phyloP scores from a whole-genome alignment of 192 early-diverging fungal genomes.

The Umbelopsis vinacea region DNA sequence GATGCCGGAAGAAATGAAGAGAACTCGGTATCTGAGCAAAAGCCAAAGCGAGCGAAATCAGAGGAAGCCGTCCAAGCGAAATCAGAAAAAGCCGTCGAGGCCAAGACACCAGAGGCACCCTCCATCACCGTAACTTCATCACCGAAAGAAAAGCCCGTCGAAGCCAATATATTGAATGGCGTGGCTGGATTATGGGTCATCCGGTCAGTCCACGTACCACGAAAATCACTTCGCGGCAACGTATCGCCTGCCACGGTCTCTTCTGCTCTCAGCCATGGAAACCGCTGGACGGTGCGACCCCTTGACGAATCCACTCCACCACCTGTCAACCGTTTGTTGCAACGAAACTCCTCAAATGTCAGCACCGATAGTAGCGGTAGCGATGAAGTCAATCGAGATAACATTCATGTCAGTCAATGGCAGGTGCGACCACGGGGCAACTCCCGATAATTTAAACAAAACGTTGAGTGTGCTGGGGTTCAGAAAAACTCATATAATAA shows the following conservation, averaged over 20 bases:
- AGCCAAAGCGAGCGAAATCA: conserved; percentile 1
- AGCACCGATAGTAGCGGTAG: not conserved
- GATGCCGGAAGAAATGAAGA: not conserved
- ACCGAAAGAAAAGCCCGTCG: not conserved
- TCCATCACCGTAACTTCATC: not conserved
- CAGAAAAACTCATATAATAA: not conserved
- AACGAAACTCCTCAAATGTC: not conserved
- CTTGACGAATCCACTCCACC: conserved; percentile 5
- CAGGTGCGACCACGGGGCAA: not conserved
- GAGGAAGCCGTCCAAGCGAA: not conserved
- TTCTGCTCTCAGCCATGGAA: conserved; percentile 31
- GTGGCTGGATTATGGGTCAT: conserved; percentile 18
- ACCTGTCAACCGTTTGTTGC: conserved; percentile 6
- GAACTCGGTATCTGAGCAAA: conserved; percentile 1
- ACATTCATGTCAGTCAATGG: not conserved
- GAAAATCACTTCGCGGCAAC: conserved; percentile 31
- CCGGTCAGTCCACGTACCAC: not conserved
- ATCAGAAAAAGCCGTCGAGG: not conserved
- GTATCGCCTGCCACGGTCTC: conserved; percentile 32
- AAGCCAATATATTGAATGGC: conserved; percentile 1
- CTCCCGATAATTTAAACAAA: not conserved
- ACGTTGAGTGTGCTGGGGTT: not conserved
- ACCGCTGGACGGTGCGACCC: conserved; percentile 24
- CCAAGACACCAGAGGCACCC: not conserved
- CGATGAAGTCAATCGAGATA: not conserved